Percentiles rank a stretch among this genome's conserved stretches.
phyloP scores from a whole-genome alignment of 805 yeast species.

The Myxozyma neotropica region DNA sequence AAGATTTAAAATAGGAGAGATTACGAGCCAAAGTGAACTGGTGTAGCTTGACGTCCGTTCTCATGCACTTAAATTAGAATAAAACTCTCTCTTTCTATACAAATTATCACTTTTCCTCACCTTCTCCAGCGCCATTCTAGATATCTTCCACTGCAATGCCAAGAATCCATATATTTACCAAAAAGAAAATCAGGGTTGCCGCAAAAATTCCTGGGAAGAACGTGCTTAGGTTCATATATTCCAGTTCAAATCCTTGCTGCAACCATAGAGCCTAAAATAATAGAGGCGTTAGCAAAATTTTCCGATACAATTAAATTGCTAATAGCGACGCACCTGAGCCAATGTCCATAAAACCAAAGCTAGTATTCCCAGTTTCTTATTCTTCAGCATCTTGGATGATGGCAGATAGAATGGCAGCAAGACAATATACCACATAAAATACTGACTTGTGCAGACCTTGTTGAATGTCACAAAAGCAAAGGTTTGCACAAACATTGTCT shows the following conservation, averaged over 20 bases:
- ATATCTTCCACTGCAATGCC: constrained; percentile 57
- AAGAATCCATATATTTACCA: constrained; percentile 62
- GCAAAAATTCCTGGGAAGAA: constrained; percentile 62
- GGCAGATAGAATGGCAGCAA: constrained; percentile 74
- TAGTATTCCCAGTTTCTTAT: constrained; percentile 45
- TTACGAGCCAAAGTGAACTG: no score
- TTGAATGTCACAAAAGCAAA: constrained; percentile 75
- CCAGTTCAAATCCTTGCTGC: constrained; percentile 72
- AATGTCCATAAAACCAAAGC: constrained; percentile 62
- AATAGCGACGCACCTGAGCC: constrained; percentile 39
- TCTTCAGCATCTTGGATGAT: constrained; percentile 31
- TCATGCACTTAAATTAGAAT: no score
- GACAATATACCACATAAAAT: constrained; percentile 91
- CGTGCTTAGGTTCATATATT: constrained; percentile 70
- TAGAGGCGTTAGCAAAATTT: neutral
- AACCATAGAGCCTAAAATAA: constrained; percentile 75
- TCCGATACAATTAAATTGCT: neutral
- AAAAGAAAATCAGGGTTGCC: constrained; percentile 61
- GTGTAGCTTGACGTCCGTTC: no score
- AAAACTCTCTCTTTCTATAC: no score
- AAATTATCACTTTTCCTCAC: no score
- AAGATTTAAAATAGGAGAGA: neutral
- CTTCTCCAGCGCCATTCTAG: no score
- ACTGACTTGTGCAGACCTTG: constrained; percentile 90
- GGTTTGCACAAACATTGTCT: constrained; percentile 73